Conservation (phyloP, 176 grass and related monocot genomes). For the Otatea glauca region DNA sequence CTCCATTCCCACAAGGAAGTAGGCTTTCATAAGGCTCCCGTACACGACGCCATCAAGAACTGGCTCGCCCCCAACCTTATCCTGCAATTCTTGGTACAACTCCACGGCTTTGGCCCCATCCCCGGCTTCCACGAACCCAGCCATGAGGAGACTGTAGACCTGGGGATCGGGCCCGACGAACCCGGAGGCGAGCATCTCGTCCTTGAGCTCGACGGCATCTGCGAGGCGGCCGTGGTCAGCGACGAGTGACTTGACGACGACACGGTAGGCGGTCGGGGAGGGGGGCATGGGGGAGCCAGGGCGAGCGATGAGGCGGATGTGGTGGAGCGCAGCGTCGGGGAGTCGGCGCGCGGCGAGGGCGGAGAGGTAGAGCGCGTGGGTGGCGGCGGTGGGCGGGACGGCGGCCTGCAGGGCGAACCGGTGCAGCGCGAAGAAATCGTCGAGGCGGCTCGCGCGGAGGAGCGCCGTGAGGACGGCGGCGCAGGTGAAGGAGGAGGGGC, state of each 20-base stretch:
- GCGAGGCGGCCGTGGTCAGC: conserved; percentile 57
- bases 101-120: conserved; percentile 56
- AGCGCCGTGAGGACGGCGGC: conserved; percentile 73
- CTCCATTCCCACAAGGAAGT: conserved; percentile 71
- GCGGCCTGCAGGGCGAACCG: conserved; percentile 81
- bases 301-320: conserved; percentile 67
- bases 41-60: conserved; percentile 67
- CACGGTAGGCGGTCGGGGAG: conserved; percentile 75
- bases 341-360: conserved; percentile 67
- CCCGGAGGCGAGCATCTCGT: conserved; percentile 72
- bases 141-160: conserved; percentile 76
- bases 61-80: conserved; percentile 58
- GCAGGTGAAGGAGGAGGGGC: conserved; percentile 78
- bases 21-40: conserved; percentile 80
- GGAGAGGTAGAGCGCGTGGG: conserved; percentile 80
- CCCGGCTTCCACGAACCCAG: conserved; percentile 43
- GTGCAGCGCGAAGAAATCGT: conserved; percentile 86
- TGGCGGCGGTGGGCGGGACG: conserved; percentile 77
- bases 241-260: conserved; percentile 65
- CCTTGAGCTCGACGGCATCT: conserved; percentile 64
- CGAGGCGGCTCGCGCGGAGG: conserved; percentile 62
- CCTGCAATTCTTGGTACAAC: conserved; percentile 64
- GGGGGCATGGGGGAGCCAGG: conserved; percentile 65
- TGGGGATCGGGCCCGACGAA: conserved; percentile 71
- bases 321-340: conserved; percentile 69